Evolutionary conservation across 2,329 filamentous ascomycete species (phyloP).

Genomic region (Zalaria obscura): DNA sequence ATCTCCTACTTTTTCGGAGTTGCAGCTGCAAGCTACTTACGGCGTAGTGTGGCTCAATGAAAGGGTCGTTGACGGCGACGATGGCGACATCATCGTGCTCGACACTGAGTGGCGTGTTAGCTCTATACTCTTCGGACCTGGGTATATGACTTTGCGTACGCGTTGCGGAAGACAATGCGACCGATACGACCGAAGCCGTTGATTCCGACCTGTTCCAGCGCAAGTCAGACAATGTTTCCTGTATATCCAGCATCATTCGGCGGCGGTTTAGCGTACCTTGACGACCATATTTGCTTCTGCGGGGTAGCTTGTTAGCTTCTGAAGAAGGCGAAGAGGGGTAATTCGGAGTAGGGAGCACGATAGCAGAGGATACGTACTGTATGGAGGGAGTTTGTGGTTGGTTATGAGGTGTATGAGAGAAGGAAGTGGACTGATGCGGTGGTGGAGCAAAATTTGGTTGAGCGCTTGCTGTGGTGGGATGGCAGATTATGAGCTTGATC

Average conservation of each 20-base stretch:
- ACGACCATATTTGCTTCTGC: constrained; percentile 26
- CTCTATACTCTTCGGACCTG: constrained; percentile 6
- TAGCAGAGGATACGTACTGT: not conserved
- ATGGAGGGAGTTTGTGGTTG: not conserved
- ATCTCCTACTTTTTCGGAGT: not conserved
- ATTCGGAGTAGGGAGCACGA: not conserved
- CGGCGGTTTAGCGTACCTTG: constrained; percentile 24
- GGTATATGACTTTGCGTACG: constrained; percentile 35
- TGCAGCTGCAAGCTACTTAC: constrained; percentile 44
- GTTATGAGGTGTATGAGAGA: not conserved
- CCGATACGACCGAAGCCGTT: constrained; percentile 99
- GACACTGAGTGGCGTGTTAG: constrained; percentile 33
- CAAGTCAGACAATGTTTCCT: constrained; percentile 6
- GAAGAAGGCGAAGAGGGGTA: too few relatives aligned
- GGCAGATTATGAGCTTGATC: not conserved
- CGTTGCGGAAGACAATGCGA: constrained; percentile 97
- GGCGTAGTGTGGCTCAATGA: constrained; percentile 96
- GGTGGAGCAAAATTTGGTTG: not conserved
- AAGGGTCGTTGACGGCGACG: constrained; percentile 97
- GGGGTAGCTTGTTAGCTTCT: constrained; percentile 8
- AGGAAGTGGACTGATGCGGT: not conserved
- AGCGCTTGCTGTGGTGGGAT: not conserved
- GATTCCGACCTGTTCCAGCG: constrained; percentile 69
- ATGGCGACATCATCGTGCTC: constrained; percentile 82
- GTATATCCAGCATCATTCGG: not conserved